Evolutionary conservation across 345 rosid species (phyloP).

Genomic region (Euphorbia peplus): DNA sequence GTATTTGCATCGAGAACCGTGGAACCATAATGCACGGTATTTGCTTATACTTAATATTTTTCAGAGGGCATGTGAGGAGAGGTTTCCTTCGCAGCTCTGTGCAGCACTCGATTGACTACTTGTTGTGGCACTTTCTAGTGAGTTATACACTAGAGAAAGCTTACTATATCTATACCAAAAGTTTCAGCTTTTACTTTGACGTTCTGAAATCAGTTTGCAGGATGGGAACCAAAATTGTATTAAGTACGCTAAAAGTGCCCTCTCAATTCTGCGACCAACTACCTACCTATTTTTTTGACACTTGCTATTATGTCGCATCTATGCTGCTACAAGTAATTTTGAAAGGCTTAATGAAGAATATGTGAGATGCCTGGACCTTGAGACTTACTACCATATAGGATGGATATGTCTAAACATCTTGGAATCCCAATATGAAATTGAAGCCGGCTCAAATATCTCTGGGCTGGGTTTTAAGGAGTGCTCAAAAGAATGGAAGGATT

Average conservation of each 20-base stretch:
- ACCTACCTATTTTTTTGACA: slow-evolving; percentile 67
- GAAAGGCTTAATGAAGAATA: slow-evolving; percentile 47
- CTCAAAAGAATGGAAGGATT: slow-evolving; percentile 36
- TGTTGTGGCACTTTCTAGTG: slow-evolving; percentile 52
- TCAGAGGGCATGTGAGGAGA: slow-evolving; percentile 88
- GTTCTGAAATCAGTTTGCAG: slow-evolving; percentile 78
- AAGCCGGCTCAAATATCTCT: slow-evolving; percentile 40
- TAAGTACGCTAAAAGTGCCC: slow-evolving; percentile 50
- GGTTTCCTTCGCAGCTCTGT: slow-evolving; percentile 64
- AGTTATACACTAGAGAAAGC: slow-evolving; percentile 37
- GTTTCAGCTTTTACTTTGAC: slow-evolving; percentile 84
- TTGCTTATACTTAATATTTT: slow-evolving; percentile 71
- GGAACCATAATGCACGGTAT: slow-evolving; percentile 63
- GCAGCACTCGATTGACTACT: slow-evolving; percentile 48
- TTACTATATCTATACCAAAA: slow-evolving; percentile 46
- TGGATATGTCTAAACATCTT: slow-evolving; percentile 72
- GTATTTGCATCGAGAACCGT: slow-evolving; percentile 70
- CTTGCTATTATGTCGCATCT: slow-evolving; percentile 71
- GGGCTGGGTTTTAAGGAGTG: slow-evolving; percentile 51
- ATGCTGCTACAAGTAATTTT: slow-evolving; percentile 56
- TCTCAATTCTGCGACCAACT: slow-evolving; percentile 54
- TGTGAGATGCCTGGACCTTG: slow-evolving; percentile 66
- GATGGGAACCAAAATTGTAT: slow-evolving; percentile 44
- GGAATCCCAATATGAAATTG: slow-evolving; percentile 58
- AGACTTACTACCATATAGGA: slow-evolving; percentile 66